Percentiles rank a stretch among this genome's conserved stretches.
These are phyloP conservation scores for Sporothrix mexicana DNA, from an alignment of 2,329 filamentous ascomycete genomes.

Conservation along the genomic window DNA sequence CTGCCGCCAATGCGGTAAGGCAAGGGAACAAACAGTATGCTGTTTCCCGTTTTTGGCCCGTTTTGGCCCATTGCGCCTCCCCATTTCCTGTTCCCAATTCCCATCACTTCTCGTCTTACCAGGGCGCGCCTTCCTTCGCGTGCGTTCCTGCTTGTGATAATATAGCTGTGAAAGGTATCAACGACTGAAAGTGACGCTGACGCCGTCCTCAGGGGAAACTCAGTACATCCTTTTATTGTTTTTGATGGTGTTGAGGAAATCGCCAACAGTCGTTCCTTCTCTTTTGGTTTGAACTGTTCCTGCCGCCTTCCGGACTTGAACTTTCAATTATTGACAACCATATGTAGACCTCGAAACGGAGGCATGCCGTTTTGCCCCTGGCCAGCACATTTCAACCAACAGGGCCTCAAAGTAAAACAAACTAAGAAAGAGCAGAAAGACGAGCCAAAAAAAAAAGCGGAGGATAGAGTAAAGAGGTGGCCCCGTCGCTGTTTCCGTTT, in stretches of 20 bases:
- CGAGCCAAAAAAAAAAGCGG: conserved; percentile 24
- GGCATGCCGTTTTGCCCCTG: conserved; percentile 25
- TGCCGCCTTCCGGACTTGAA: neutral
- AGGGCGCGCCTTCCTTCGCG: conserved; percentile 15
- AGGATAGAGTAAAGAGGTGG: conserved; percentile 17
- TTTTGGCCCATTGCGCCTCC: conserved; percentile 1
- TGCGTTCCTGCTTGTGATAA: neutral
- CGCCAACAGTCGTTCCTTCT: neutral
- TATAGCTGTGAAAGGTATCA: neutral
- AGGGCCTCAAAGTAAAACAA: conserved; percentile 37
- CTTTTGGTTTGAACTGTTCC: conserved; percentile 8
- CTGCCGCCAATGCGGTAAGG: neutral
- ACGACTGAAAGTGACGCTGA: neutral
- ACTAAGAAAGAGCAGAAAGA: conserved; percentile 33
- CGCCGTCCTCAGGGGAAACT: neutral
- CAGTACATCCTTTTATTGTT: neutral
- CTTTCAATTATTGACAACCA: neutral
- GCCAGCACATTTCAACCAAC: conserved; percentile 26
- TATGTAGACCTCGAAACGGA: conserved; percentile 7
- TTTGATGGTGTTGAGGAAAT: neutral
- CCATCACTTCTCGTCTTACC: neutral
- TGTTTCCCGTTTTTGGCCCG: neutral
- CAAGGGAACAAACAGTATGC: neutral
- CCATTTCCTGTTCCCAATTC: conserved; percentile 3
- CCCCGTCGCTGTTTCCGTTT: conserved; percentile 24